Evolutionary conservation across 257 asterid genomes (phyloP), one percentile per base, ranked within the genome.

Genomic region (Coffea eugenioides): DNA sequence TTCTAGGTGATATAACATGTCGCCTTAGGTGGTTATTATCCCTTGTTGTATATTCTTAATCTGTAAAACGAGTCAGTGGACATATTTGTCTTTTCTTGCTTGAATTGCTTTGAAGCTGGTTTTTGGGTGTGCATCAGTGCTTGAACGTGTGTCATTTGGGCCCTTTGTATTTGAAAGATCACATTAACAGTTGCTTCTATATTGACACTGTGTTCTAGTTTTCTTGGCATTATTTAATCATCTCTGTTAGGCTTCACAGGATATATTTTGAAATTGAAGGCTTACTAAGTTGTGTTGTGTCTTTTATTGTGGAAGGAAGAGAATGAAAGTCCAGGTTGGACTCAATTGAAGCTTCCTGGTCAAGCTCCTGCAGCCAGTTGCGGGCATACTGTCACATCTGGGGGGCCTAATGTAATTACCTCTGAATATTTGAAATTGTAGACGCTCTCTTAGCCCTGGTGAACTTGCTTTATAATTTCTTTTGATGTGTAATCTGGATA

Each of bases 301-400:
- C 71, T 90, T 52, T 81, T 85, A 73, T 89, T 89, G 95, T 88
- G 97, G 96, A 94, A 89, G 97, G 91, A 89, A 94, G 99, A 94
- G 88, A 91, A 91, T 85, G 99, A 96, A 89, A 84, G 89, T 76
- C 98, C 98, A 73, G 98, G 98, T 74, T 96, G 99, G 99, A 94
- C 99, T 81, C 99, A 96, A 81, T 72, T 96, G 88, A 96, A 92
- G 91, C 96, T 96, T 89, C 99, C 99, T 23, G 99, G 99, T 71
- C 99, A 96, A 90, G 91, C 99, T 85, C 99, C 99, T 81, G 88
- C 98, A 61, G 88, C 99, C 64, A 93, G 95, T 36, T 96, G 99
- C 80, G 99, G 99, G 80, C 98, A 96, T 90, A 94, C 99, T 56
- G 88, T 94, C 70, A 84, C 99, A 82, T 96, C 97, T 85, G 99